A percentile compares a stretch with the other conserved stretches of the same genome.
These are phyloP conservation scores for Fusarium secorum DNA, from an alignment of 2,329 filamentous ascomycete species.

Conservation along the genomic window DNA sequence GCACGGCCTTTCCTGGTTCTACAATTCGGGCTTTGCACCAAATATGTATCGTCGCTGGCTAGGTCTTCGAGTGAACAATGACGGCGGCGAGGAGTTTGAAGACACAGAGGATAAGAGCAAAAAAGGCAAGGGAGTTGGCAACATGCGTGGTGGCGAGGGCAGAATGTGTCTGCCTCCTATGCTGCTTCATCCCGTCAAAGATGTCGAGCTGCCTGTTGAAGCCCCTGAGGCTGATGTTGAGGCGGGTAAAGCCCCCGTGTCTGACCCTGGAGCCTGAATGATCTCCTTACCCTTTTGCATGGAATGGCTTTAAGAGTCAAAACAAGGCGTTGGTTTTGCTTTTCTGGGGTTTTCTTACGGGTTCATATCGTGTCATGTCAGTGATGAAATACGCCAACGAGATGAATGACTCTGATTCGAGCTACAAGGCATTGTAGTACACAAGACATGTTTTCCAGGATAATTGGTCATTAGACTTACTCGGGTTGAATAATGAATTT, in stretches of 20 bases:
- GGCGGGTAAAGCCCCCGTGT: constrained; percentile 46
- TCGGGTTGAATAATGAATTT: constrained; percentile 8
- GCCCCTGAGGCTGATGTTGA: constrained; percentile 57
- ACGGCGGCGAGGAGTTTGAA: constrained; percentile 81
- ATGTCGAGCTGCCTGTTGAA: constrained; percentile 71
- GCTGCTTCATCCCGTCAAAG: constrained; percentile 88
- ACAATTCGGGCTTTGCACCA: constrained; percentile 81
- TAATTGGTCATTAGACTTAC: constrained; percentile 22
- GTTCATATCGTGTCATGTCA: constrained; percentile 30
- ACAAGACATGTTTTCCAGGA: constrained; percentile 1
- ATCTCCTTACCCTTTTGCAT: background rate
- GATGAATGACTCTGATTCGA: constrained; percentile 35
- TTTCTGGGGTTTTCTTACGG: constrained; percentile 12
- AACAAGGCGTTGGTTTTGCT: constrained; percentile 22
- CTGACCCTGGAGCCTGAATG: constrained; percentile 56
- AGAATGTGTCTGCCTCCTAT: constrained; percentile 92
- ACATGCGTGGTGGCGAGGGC: constrained; percentile 74
- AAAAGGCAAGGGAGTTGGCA: constrained; percentile 56
- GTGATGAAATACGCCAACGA: constrained; percentile 29
- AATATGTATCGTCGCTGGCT: constrained; percentile 88
- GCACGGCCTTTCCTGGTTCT: constrained; percentile 88
- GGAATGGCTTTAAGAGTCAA: constrained; percentile 17
- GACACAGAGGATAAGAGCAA: constrained; percentile 61
- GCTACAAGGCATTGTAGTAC: constrained; percentile 21
- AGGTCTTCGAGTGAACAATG: constrained; percentile 79